These are phyloP conservation scores for Schoenoplectus triqueter DNA, from an alignment of 202 grass and related monocot species.

Conservation along the genomic window DNA sequence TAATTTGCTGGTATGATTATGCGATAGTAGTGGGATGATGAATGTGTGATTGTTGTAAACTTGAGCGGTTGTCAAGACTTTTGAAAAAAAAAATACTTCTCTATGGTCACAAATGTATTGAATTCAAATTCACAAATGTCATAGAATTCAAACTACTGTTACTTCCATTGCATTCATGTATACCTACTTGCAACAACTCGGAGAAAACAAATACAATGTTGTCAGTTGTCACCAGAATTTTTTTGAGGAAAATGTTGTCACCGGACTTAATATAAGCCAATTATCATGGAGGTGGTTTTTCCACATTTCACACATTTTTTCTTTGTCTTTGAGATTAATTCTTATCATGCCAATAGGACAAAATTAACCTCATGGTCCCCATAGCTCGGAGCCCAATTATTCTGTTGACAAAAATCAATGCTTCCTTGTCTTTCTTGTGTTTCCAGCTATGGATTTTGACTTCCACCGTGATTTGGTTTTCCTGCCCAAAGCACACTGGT, in stretches of 20 bases:
- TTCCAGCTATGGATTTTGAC: slow-evolving; percentile 40
- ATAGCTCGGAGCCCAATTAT: slow-evolving; percentile 24
- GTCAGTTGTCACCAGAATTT: not conserved
- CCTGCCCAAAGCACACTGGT: not conserved
- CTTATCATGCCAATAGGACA: not conserved
- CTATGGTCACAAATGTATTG: not conserved
- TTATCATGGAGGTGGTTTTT: slow-evolving; percentile 19
- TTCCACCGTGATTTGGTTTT: slow-evolving; percentile 26
- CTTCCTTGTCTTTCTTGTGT: slow-evolving; percentile 16
- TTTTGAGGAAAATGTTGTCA: not conserved
- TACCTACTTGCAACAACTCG: slow-evolving; percentile 2
- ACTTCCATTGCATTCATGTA: not conserved
- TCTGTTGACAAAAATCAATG: slow-evolving; percentile 16
- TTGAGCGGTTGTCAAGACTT: too few species aligned
- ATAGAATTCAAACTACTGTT: not conserved
- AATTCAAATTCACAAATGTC: not conserved
- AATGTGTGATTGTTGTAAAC: too few species aligned
- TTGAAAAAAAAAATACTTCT: too few species aligned
- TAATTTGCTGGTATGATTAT: too few species aligned
- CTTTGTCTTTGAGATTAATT: not conserved
- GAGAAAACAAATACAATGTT: not conserved
- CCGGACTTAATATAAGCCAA: not conserved
- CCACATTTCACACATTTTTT: not conserved
- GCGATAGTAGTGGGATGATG: too few species aligned
- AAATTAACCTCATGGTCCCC: not conserved